Conservation (phyloP, 176 grass and related monocot genomes). For the Eleusine indica region DNA sequence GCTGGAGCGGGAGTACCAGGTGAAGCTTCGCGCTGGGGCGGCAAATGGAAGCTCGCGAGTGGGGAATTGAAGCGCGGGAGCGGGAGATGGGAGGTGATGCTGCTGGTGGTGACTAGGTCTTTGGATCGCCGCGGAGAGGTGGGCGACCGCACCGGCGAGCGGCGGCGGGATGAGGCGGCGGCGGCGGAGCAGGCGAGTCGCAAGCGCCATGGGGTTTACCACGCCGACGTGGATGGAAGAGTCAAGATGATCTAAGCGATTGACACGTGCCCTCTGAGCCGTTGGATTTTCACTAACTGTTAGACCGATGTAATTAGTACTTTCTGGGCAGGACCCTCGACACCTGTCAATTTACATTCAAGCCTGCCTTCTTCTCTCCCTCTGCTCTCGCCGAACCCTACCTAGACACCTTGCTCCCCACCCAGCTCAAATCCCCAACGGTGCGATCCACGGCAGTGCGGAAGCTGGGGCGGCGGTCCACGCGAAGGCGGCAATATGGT, state of each 20-base stretch:
- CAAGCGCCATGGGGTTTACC: conserved; percentile 40
- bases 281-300: neutral
- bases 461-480: conserved; percentile 15
- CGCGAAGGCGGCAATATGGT: conserved; percentile 44
- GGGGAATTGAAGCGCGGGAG: neutral
- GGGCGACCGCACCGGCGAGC: conserved; percentile 12
- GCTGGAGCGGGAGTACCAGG: conserved; percentile 52
- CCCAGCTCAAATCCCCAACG: neutral
- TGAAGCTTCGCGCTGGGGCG: conserved; percentile 55
- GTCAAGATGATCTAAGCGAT: neutral
- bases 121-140: neutral
- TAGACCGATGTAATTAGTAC: neutral
- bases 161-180: conserved; percentile 29
- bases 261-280: neutral
- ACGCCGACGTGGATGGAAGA: neutral
- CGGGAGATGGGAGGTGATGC: neutral
- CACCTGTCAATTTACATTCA: neutral
- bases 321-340: neutral
- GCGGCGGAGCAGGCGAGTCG: conserved; percentile 46
- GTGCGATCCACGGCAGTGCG: neutral
- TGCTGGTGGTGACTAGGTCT: neutral
- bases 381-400: conserved; percentile 25
- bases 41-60: conserved; percentile 32
- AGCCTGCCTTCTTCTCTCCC: neutral
- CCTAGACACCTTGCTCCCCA: conserved; percentile 29